phyloP scores from a whole-genome alignment of 768 basidiomycete species.

The Chalciporus chontae region DNA sequence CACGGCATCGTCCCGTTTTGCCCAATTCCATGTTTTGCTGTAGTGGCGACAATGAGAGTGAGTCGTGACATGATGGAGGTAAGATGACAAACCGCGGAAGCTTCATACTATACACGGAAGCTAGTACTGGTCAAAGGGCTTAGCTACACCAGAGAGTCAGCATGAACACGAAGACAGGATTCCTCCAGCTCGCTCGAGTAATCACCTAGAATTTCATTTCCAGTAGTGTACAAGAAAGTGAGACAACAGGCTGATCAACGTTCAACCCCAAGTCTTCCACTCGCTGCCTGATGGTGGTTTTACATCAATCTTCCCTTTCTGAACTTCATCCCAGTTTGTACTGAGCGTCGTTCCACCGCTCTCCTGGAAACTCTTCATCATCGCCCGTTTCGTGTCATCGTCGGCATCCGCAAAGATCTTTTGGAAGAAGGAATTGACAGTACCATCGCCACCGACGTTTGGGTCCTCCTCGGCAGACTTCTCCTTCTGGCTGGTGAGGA shows the following conservation, averaged over 20 bases:
- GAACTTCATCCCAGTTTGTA: constrained; percentile 94
- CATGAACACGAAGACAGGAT: no score
- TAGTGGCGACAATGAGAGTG: constrained; percentile 94
- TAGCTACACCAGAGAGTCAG: no score
- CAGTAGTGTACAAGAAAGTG: not conserved
- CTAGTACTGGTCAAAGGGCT: no score
- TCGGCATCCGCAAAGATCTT: constrained; percentile 89
- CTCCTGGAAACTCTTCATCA: constrained; percentile 98
- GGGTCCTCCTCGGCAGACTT: constrained; percentile 72
- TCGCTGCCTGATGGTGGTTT: constrained; percentile 84
- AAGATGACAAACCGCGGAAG: no score
- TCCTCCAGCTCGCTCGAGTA: no score
- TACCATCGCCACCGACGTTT: constrained; percentile 84
- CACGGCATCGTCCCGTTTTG: constrained; percentile 75
- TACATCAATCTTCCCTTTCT: constrained; percentile 63
- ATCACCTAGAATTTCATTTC: not conserved
- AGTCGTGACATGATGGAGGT: constrained; percentile 50
- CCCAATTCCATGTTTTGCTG: constrained; percentile 84
- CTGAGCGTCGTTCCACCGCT: constrained; percentile 93
- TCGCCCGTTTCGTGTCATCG: constrained; percentile 87
- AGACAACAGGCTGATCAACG: constrained; percentile 23
- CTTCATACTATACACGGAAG: no score
- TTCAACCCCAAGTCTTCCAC: constrained; percentile 72
- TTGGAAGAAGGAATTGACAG: constrained; percentile 87
- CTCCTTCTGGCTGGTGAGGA: constrained; percentile 67